Evolutionary conservation across 179 eudicot species (phyloP), one percentile per base, ranked within the genome.

Genomic region (Gypsophila paniculata): DNA sequence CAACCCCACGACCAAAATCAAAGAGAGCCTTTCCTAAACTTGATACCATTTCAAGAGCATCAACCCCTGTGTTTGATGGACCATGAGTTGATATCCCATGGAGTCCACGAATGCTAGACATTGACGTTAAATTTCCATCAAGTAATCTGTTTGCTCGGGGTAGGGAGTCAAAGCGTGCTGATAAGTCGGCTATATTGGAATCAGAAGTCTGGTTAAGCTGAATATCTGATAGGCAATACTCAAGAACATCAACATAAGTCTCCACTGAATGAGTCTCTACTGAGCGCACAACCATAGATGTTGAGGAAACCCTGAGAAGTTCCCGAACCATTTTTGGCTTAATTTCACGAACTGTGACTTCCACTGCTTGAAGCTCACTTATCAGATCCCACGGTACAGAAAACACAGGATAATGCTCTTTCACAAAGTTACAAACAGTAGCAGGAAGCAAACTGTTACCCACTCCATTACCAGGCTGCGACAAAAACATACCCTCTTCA

Each of bases 281-380:
- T 44, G 96, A 88, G 39, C 85, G 84, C 46, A 90, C 78, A 78
- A 80, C 85, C 64, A 89, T 78, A 65, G 93, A 84, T 25, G 88
- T 77, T 60, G 93, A 86, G 71, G 97, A 90, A 65, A 85, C 78
- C 83, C 87, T 87, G 72, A 95, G 97, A 83, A 95, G 99, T 75
- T 88, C 93, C 22, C 99, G 92, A 17, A 95, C 96, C 99, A 95
- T 95, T 84, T 86, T 95, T 54, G 99, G 97, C 78, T 90, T 92
- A 72, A 95, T 90, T 85, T 95, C 96, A 75, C 95, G 86, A 69
- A 90, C 95, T 51, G 79, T 72, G 58, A 95, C 79, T 51, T 96
- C 99, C 57, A 92, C 86, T 17, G 90, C 87, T 78, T 88, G 93
- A 72, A 95, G 88, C 82, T 95, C 99, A 84, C 85, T 84, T 74